phyloP scores from a whole-genome alignment of 176 grass and related monocot species.

The Miscanthus lutarioriparius region DNA sequence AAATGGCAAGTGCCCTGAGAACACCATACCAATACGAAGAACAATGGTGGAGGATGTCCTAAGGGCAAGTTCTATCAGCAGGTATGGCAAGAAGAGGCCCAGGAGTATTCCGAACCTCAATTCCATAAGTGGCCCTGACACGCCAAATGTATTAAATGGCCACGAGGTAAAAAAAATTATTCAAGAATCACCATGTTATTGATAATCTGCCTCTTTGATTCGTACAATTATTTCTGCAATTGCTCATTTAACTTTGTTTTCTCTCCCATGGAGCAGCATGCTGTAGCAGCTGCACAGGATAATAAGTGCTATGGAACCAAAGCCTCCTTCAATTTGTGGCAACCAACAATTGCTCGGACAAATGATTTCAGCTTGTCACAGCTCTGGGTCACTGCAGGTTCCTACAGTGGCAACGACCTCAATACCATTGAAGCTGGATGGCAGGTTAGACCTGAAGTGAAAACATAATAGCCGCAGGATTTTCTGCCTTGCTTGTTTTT shows the following conservation, averaged over 20 bases:
- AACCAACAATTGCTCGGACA: constrained; percentile 59
- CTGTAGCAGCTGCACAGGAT: constrained; percentile 67
- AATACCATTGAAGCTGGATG: constrained; percentile 89
- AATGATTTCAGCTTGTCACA: constrained; percentile 86
- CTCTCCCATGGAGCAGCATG: constrained; percentile 42
- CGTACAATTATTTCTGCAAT: not conserved
- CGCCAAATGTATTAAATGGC: too few species aligned
- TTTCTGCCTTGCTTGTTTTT: too few species aligned
- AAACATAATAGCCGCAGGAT: too few species aligned
- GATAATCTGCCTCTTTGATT: not conserved
- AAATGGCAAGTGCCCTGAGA: constrained; percentile 53
- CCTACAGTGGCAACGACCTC: constrained; percentile 63
- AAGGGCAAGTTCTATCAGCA: too few species aligned
- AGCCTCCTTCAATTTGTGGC: constrained; percentile 76
- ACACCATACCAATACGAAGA: constrained; percentile 61
- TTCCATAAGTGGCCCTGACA: too few species aligned
- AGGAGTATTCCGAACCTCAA: too few species aligned
- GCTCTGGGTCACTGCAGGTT: constrained; percentile 71
- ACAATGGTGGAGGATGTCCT: too few species aligned
- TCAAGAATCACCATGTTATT: not conserved
- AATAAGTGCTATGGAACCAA: constrained; percentile 71
- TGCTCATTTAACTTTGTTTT: not conserved
- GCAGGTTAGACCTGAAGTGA: constrained; percentile 45
- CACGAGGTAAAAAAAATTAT: constrained; percentile 49
- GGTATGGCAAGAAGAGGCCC: too few species aligned